Base-by-base conservation (phyloP, 345 rosid genomes). In the Brassica rapa region DNA sequence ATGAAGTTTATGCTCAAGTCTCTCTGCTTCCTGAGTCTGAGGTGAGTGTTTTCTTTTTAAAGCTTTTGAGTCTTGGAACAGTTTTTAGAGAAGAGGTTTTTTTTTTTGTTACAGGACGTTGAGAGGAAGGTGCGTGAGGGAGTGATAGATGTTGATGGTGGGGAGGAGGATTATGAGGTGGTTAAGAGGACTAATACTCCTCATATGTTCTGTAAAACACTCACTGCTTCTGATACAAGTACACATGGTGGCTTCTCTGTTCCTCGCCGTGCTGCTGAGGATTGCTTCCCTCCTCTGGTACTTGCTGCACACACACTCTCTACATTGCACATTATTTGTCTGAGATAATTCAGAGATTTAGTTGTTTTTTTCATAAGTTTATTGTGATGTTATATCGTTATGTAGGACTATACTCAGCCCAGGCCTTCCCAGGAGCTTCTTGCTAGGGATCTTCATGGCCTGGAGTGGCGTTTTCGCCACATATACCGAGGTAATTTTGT, bases 171-270 rank as follows among this genome's bases (percentile, higher is more conserved):
- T 74, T 66, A 70, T 29, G 97, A 88, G 74, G 83, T 81, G 30
- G 79, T 81, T 55, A 83, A 75, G 49, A 96, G 89, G 85, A 81
- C 96, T 7, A 87, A 84, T 35, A 87, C 93, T 2, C 94, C 96
- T 12, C 99, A 96, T 79, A 96, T 96, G 98, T 96, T 96, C 82
- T 96, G 98, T 78, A 96, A 96, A 88, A 96, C 98, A 6, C 91
- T 96, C 29, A 96, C 99, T 72, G 99, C 99, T 82, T 95, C 98
- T 37, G 99, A 95, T 80, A 95, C 99, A 16, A 93, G 99, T 80
- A 96, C 99, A 15, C 99, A 96, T 81, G 99, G 99, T 12, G 98
- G 99, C 43, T 96, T 96, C 83, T 96, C 98, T 25, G 98, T 96
- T 60, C 99, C 99, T 66, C 92, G 99, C 21, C 89, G 99, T 60